A percentile compares a stretch with the other conserved stretches of the same genome.
Conservation (phyloP, 345 rosid species). For the Adansonia digitata region DNA sequence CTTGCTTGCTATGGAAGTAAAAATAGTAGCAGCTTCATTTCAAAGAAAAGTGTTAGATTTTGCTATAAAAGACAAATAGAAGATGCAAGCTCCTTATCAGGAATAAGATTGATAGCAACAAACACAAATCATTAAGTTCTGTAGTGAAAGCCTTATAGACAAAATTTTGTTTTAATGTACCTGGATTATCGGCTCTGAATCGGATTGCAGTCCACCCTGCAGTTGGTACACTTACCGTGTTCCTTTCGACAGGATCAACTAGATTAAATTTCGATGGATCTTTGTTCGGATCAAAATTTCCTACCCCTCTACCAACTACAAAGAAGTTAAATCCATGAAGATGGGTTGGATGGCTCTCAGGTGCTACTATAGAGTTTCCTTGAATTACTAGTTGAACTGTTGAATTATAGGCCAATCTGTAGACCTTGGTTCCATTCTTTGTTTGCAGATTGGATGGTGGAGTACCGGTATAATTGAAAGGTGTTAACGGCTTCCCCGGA, state of each 20-base stretch:
- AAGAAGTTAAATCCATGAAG: conserved; percentile 68
- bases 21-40: too few species aligned
- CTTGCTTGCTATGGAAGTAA: conserved; percentile 1
- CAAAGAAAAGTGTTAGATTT: neutral
- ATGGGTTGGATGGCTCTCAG: conserved; percentile 74
- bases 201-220: conserved; percentile 81
- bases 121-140: neutral
- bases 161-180: conserved; percentile 20
- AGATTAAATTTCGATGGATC: conserved; percentile 67
- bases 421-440: conserved; percentile 53
- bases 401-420: conserved; percentile 49
- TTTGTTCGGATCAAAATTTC: conserved; percentile 50
- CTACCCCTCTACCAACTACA: conserved; percentile 56
- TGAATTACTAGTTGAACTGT: conserved; percentile 68
- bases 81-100: conserved; percentile 11
- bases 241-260: conserved; percentile 79
- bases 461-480: conserved; percentile 55
- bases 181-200: conserved; percentile 82
- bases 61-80: neutral
- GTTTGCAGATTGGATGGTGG: conserved; percentile 42
- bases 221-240: conserved; percentile 62
- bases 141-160: neutral
- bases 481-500: conserved; percentile 42
- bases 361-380: conserved; percentile 62
- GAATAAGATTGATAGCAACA: conserved; percentile 8